These are phyloP conservation scores for Pseudoturritis turrita DNA, from an alignment of 345 rosid species.

Conservation along the genomic window DNA sequence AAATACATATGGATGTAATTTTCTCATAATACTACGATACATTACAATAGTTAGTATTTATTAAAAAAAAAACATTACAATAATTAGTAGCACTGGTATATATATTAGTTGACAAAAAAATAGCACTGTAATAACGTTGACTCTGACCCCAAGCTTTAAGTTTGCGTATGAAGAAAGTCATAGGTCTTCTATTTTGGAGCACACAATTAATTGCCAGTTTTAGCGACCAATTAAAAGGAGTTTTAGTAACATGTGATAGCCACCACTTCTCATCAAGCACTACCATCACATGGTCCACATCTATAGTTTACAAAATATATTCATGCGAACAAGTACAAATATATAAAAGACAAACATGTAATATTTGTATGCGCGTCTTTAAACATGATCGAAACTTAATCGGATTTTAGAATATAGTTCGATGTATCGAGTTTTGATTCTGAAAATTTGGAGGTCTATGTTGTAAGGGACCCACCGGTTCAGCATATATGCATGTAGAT, in stretches of 20 bases:
- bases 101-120: neutral
- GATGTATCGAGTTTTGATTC: slow-evolving; percentile 19
- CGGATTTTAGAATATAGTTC: neutral
- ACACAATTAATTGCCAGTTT: neutral
- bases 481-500: neutral
- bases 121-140: neutral
- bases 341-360: slow-evolving; percentile 8
- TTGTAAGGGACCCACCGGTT: neutral
- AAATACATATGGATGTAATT: too few species aligned
- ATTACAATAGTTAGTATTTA: too few species aligned
- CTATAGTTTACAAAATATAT: neutral
- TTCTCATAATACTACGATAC: too few species aligned
- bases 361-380: slow-evolving; percentile 10
- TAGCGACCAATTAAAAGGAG: slow-evolving; percentile 9
- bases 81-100: neutral
- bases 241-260: slow-evolving; percentile 10
- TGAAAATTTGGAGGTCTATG: neutral
- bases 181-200: neutral
- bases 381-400: neutral
- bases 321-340: slow-evolving; percentile 8
- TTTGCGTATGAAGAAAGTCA: neutral
- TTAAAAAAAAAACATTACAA: neutral
- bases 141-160: neutral
- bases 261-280: slow-evolving; percentile 9
- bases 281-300: slow-evolving; percentile 25